Conservation (phyloP, 306 rosid species). For the Cucurbita pepo region DNA sequence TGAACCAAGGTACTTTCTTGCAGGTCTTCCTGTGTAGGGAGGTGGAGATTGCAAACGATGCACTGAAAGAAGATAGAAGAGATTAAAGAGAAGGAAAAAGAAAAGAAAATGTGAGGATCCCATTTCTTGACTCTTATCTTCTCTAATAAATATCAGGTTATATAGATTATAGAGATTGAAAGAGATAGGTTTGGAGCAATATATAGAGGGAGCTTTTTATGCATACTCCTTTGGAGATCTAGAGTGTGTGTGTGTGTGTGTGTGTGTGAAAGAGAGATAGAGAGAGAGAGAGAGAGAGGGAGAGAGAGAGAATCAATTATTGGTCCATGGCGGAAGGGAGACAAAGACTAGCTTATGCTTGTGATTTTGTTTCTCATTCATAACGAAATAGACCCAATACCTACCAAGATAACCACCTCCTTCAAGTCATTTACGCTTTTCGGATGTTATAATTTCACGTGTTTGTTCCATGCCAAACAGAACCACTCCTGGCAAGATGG, state of each 20-base stretch:
- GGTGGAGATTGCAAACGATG: slow-evolving; percentile 18
- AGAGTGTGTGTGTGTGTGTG: too few species aligned
- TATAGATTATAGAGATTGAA: slow-evolving; percentile 10
- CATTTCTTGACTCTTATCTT: slow-evolving; percentile 14
- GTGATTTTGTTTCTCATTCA: slow-evolving; percentile 35
- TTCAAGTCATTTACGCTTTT: slow-evolving; percentile 1
- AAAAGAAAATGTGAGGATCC: slow-evolving; percentile 24
- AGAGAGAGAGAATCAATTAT: slow-evolving; percentile 27
- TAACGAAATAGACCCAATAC: slow-evolving; percentile 8
- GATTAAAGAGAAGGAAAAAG: slow-evolving; percentile 32
- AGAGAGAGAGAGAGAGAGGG: neutral
- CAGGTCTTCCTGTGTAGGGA: slow-evolving; percentile 5
- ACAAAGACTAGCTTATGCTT: slow-evolving; percentile 51
- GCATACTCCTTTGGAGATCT: neutral
- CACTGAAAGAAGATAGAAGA: slow-evolving; percentile 27
- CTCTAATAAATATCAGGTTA: neutral
- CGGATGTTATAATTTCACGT: slow-evolving; percentile 18
- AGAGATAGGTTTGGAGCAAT: slow-evolving; percentile 9
- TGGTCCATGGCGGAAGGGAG: slow-evolving; percentile 40
- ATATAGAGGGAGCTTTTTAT: slow-evolving; percentile 26
- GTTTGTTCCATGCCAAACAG: slow-evolving; percentile 42
- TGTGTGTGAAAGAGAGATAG: too few species aligned
- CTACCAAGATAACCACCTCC: neutral
- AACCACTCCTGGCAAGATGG: slow-evolving; percentile 33
- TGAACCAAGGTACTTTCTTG: slow-evolving; percentile 33